These are phyloP conservation scores for Conringia planisiliqua DNA, from an alignment of 345 rosid genomes.

Conservation along the genomic window DNA sequence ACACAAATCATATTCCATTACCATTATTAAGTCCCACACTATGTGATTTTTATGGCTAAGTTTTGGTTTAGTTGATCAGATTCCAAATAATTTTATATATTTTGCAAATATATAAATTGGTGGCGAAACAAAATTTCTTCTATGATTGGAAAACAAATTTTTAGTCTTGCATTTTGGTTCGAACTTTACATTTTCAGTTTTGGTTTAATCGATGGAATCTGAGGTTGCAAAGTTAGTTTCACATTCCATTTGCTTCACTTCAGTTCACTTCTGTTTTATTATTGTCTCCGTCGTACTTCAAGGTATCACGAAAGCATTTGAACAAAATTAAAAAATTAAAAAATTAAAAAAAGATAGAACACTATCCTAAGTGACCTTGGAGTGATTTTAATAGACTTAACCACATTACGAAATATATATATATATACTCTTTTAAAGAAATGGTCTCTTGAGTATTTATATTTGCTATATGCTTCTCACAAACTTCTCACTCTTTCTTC, in stretches of 20 bases:
- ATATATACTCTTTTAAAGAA: neutral
- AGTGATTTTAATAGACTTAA: neutral
- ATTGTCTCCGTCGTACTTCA: no score
- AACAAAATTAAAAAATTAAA: no score
- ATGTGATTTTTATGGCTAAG: neutral
- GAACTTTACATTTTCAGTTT: neutral
- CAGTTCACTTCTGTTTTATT: neutral
- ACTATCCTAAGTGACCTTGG: neutral
- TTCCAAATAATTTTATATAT: neutral
- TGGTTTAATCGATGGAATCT: neutral
- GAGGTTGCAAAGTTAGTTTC: neutral
- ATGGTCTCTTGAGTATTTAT: neutral
- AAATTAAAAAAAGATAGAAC: neutral
- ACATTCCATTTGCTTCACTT: neutral
- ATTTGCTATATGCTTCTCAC: slow-evolving; percentile 3
- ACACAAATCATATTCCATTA: neutral
- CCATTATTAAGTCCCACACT: neutral
- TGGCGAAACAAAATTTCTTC: neutral
- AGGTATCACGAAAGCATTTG: no score
- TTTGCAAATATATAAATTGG: neutral
- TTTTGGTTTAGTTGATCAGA: neutral
- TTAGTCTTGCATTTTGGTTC: neutral
- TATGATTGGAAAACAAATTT: neutral
- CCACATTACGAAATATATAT: neutral
- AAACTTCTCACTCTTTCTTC: neutral